Evolutionary conservation across 2,329 filamentous ascomycete species (phyloP).

Genomic region (Penicillium italicum): DNA sequence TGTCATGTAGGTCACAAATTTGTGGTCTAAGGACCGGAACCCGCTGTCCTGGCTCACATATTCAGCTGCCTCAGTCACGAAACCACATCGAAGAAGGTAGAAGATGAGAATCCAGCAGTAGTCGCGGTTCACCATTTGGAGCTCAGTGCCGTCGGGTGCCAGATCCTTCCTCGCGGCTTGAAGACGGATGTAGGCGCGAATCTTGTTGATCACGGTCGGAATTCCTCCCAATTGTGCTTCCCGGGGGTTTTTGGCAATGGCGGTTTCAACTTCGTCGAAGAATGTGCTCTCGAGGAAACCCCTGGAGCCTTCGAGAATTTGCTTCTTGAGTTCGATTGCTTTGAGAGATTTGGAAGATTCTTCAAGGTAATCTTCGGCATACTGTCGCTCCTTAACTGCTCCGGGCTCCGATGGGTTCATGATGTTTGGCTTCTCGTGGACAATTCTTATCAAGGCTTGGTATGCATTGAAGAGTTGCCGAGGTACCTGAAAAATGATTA

Average conservation of each 20-base stretch:
- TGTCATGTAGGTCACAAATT: conserved; percentile 82
- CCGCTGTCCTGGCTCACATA: conserved; percentile 79
- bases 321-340: conserved; percentile 67
- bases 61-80: conserved; percentile 75
- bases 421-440: conserved; percentile 64
- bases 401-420: conserved; percentile 59
- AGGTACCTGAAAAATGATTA: conserved; percentile 53
- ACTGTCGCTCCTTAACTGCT: conserved; percentile 71
- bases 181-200: conserved; percentile 86
- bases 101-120: conserved; percentile 94
- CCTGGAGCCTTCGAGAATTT: conserved; percentile 76
- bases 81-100: conserved; percentile 81
- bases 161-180: conserved; percentile 77
- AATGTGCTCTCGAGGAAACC: conserved; percentile 78
- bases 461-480: conserved; percentile 79
- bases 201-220: conserved; percentile 82
- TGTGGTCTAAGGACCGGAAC: conserved; percentile 86
- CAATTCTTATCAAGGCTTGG: conserved; percentile 72
- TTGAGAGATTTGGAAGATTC: conserved; percentile 63
- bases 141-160: conserved; percentile 71
- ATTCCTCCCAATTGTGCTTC: conserved; percentile 88
- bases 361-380: conserved; percentile 71
- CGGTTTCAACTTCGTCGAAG: conserved; percentile 68
- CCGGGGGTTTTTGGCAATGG: conserved; percentile 76
- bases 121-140: conserved; percentile 76